Evolutionary conservation across 2,329 filamentous ascomycete species (phyloP).

Genomic region (Canariomyces notabilis): DNA sequence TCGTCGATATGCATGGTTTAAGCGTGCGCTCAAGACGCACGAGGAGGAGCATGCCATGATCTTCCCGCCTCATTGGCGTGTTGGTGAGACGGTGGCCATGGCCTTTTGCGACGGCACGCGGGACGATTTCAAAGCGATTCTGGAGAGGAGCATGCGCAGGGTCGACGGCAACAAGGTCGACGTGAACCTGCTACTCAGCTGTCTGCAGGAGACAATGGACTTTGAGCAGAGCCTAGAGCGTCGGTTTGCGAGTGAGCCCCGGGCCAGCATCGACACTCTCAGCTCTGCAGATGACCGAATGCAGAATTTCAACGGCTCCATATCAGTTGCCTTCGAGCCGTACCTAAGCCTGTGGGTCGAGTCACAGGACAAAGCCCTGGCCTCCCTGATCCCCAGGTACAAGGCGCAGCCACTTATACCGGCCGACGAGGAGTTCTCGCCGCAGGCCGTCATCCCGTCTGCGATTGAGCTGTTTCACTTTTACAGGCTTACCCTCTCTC

Average conservation of each 20-base stretch:
- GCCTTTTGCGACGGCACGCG: slow-evolving; percentile 92
- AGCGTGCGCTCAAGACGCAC: slow-evolving; percentile 89
- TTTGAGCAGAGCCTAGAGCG: slow-evolving; percentile 91
- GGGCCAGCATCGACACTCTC: slow-evolving; percentile 85
- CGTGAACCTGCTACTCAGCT: slow-evolving; percentile 82
- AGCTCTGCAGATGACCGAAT: slow-evolving; percentile 71
- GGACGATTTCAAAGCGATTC: slow-evolving; percentile 90
- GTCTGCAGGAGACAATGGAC: slow-evolving; percentile 90
- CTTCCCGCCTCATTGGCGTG: slow-evolving; percentile 83
- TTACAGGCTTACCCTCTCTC: slow-evolving; percentile 85
- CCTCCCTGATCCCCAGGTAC: slow-evolving; percentile 80
- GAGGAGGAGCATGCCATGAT: slow-evolving; percentile 87
- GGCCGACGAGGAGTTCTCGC: slow-evolving; percentile 84
- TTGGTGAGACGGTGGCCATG: slow-evolving; percentile 83
- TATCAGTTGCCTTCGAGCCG: slow-evolving; percentile 94
- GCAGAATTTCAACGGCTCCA: slow-evolving; percentile 79
- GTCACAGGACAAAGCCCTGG: slow-evolving; percentile 85
- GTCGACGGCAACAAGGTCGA: slow-evolving; percentile 75
- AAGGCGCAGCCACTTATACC: slow-evolving; percentile 74
- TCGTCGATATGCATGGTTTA: slow-evolving; percentile 92
- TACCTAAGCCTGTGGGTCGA: slow-evolving; percentile 97
- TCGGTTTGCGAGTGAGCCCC: slow-evolving; percentile 67
- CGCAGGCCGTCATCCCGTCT: slow-evolving; percentile 83
- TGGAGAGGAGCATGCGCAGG: slow-evolving; percentile 80
- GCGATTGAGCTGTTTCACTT: slow-evolving; percentile 97